Base-by-base conservation (phyloP, 164 flowering plant species). In the Aristolochia contorta region DNA sequence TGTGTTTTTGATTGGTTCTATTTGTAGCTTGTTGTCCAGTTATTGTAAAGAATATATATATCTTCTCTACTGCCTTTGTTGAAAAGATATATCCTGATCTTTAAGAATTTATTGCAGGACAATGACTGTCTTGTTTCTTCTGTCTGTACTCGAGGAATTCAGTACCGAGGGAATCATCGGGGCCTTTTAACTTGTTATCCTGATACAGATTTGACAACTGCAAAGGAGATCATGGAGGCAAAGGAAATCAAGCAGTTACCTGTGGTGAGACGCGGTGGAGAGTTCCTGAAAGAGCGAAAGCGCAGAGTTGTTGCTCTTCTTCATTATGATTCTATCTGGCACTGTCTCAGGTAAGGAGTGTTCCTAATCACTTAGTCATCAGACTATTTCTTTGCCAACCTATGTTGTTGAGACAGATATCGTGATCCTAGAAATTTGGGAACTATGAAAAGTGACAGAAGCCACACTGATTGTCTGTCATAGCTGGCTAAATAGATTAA, bases 141-240 rank as follows among this genome's bases (percentile, higher is more conserved):
- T 59, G 64, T 82, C 18, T 91, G 94, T 69, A 86, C 97, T 12
- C 80, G 87, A 46, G 82, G 85, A 67, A 82, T 88, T 57, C 84
- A 60, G 50, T 91, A 88, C 61, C 88, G 91, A 32, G 96, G 97
- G 21, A 77, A 65, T 68, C 76, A 71, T 55, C 84, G 95, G 69
- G 88, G 97, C 19, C 81, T 88, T 65, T 65, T 94, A 67, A 88
- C 86, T 47, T 94, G 99, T 73, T 91, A 86, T 68, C 95, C 97
- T n/a, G 87, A 91, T 71, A 86, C 82, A 46, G 84, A 84, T 73
- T 70, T 94, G 64, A 79, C 78, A 51, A 79, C 70, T 58, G 97
- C 97, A 4, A 88, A 83, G 84, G 95, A 88, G 61, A 72, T 91
- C 57, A 94, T 94, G 95, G 99, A 91, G 79, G 99, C 97, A 58